Evolutionary conservation across 768 basidiomycete genomes (phyloP), one percentile per base, ranked within the genome.

Genomic region (Leccinellum rugosiceps): DNA sequence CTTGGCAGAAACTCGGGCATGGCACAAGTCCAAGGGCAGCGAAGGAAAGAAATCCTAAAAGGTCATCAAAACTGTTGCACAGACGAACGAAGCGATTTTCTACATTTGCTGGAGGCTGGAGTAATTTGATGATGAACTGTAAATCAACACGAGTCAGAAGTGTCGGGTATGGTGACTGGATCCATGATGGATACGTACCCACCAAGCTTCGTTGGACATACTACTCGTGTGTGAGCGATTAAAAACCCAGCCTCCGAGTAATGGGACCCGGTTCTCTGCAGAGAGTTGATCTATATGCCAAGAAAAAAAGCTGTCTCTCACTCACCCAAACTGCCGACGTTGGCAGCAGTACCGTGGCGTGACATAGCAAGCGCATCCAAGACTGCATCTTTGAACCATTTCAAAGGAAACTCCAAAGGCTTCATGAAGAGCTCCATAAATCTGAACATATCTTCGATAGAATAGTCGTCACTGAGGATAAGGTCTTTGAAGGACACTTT

Each of bases 181-280:
- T 25, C 14, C 2, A 25, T 21, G 3, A 7, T 19, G 8, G 15
- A n/a, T 21, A 65, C 73, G 43, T 46, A 74, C 73, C 59, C 60
- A 68, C 73, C 73, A 74, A 17, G 63, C 68, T 54, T 73, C 66
- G 13, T 74, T 67, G 7, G 72, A 23, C 17, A 70, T 65, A 5
- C 55, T 58, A 8, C 35, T 26, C 9, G 34, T 50, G 25, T 72
- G 70, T 0, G 60, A 48, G 11, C 53, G 55, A 49, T 68, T 71
- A n/a, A 62, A 73, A 13, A 74, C 59, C 70, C 70, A 74, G 9
- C 73, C 73, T 23, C 68, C 68, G 5, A 74, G 58, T 3, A 74
- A 52, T 28, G 62, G 58, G 30, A 69, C 44, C 14, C 69, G 63
- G 47, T 52, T 60, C 10, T 32, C 64, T 63, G 32, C 14, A 23